Evolutionary conservation across 495 filamentous ascomycete species (phyloP).

Genomic region (Penicillium flavigenum): DNA sequence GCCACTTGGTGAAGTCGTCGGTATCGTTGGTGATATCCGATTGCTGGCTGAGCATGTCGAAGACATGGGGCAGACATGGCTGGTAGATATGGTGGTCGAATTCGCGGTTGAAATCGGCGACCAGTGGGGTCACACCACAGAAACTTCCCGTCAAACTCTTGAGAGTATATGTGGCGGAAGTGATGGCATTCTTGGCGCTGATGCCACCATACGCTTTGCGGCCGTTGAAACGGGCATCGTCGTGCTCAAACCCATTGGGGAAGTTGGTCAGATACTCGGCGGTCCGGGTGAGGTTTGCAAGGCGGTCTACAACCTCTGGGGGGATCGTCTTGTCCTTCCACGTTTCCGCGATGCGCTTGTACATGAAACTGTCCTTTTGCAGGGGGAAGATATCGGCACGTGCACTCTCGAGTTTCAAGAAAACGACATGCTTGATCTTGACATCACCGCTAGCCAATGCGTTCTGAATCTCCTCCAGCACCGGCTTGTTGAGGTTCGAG

Average conservation of each 20-base stretch:
- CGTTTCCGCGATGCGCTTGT: constrained; percentile 39
- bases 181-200: constrained; percentile 43
- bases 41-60: constrained; percentile 41
- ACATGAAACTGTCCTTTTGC: constrained; percentile 42
- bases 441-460: constrained; percentile 35
- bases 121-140: constrained; percentile 48
- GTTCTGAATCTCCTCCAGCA: constrained; percentile 36
- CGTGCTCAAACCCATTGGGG: constrained; percentile 36
- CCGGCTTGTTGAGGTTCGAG: constrained; percentile 43
- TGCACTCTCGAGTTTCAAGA: constrained; percentile 50
- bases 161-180: constrained; percentile 48
- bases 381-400: constrained; percentile 51
- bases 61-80: constrained; percentile 47
- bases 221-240: constrained; percentile 10
- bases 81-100: constrained; percentile 50
- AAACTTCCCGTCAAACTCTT: constrained; percentile 49
- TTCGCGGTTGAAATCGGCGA: constrained; percentile 52
- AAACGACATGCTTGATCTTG: constrained; percentile 49
- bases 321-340: constrained; percentile 32
- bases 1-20: constrained; percentile 33
- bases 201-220: constrained; percentile 44
- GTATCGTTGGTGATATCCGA: constrained; percentile 25
- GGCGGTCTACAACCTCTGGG: constrained; percentile 25
- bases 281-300: constrained; percentile 44
- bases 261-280: constrained; percentile 46